These are phyloP conservation scores for Dryas drummondii DNA, from an alignment of 306 rosid species.

Conservation along the genomic window DNA sequence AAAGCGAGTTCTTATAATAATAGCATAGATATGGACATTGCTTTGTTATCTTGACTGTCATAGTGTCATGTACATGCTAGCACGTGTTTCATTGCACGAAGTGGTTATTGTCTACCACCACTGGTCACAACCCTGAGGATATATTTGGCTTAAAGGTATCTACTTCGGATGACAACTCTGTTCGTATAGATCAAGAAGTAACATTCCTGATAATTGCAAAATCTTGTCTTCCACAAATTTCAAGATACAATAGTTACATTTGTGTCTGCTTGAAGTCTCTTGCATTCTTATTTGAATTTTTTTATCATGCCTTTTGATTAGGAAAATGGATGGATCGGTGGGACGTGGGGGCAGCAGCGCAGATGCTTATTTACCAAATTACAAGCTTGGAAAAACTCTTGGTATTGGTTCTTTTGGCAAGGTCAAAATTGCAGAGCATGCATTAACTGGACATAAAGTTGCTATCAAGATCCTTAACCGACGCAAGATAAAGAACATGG, in stretches of 20 bases:
- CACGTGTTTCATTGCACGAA: neutral
- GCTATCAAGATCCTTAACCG: constrained; percentile 96
- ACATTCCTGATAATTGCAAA: neutral
- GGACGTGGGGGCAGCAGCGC: constrained; percentile 50
- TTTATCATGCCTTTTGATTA: neutral
- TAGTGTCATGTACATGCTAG: neutral
- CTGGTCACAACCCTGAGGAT: no score
- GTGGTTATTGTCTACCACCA: neutral
- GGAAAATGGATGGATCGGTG: constrained; percentile 54
- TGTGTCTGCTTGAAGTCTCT: neutral
- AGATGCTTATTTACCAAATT: constrained; percentile 60
- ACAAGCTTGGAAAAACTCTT: constrained; percentile 93
- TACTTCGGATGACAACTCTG: neutral
- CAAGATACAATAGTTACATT: neutral
- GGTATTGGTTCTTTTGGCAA: constrained; percentile 91
- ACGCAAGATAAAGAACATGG: constrained; percentile 74
- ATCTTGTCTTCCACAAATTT: neutral
- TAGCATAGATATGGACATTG: neutral
- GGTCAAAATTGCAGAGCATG: constrained; percentile 91
- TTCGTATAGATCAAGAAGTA: neutral
- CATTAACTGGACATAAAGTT: constrained; percentile 79
- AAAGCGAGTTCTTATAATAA: neutral
- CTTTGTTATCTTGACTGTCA: neutral
- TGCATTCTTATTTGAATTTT: neutral
- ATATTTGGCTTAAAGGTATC: neutral